Base-by-base conservation (phyloP, 768 basidiomycete genomes). In the Paxillus ammoniavirescens region DNA sequence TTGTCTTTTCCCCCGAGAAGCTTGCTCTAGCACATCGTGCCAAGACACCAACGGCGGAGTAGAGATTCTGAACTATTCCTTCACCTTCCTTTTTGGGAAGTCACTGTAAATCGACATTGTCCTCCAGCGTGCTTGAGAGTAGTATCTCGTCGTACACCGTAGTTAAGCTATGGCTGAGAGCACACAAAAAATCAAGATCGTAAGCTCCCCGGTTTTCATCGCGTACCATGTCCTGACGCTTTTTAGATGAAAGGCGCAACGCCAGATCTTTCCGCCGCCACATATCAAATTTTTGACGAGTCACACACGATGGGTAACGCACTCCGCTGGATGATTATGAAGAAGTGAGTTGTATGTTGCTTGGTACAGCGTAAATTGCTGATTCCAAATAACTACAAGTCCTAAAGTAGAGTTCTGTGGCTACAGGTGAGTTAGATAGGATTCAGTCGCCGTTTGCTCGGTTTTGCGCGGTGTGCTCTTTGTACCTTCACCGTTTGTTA, bases 341-440 rank as follows among this genome's bases (percentile, higher is more conserved):
- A 98, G 76, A 96, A 99, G 97, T 98, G 61, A 51, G 87, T 64
- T 13, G 33, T 17, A 17, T 49, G 26, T 55, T 46, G 45, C 50
- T 8, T 14, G 3, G 30, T 45, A 46, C 8, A 18, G 8, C 10
- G n/a, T 5, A 13, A 18, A 21, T 14, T 9, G 38, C 36, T 41
- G 42, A 48, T 53, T 30, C 45, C 21, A 30, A 28, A 53, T 53
- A 45, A 37, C 17, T 58, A 93, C 15, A 64, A 98, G 96, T 67
- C 92, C 96, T 6, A 93, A 92, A 61, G 96, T 98, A 37, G 93
- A 97, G 72, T 98, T 98, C 67, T 98, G 97, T 67, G 97, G 97
- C 30, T 98, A 98, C 78, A 93, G 90, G 93, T 89, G 56, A 71
- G 77, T 62, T 65, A 18, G 3, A 6, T 47, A 36, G 10, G 18